Percentiles rank a stretch among this genome's conserved stretches.
Evolutionary conservation across 805 yeast species (phyloP).

Genomic region (Clavispora santaluciae): DNA sequence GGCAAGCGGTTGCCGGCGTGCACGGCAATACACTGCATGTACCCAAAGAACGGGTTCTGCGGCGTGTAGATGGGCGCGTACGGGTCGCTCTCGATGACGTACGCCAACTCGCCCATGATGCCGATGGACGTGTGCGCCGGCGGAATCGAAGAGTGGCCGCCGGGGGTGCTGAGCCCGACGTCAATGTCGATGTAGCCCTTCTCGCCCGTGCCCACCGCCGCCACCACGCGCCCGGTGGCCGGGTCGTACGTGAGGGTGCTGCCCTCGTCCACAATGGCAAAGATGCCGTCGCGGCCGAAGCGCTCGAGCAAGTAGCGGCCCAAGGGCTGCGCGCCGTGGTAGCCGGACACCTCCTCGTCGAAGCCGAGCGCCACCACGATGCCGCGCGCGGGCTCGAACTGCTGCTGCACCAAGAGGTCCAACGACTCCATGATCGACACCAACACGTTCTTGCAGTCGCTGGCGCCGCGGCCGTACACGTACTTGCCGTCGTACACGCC

Average conservation of each 20-base stretch:
- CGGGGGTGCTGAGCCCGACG: slow-evolving; percentile 29
- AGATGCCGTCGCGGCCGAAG: slow-evolving; percentile 13
- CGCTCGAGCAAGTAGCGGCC: slow-evolving; percentile 12
- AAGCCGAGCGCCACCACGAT: slow-evolving; percentile 16
- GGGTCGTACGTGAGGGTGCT: slow-evolving; percentile 26
- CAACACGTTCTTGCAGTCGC: slow-evolving; percentile 16
- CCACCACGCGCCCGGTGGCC: slow-evolving; percentile 54
- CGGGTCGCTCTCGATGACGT: slow-evolving; percentile 17
- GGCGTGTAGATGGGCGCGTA: slow-evolving; percentile 19
- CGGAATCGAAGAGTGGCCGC: slow-evolving; percentile 28
- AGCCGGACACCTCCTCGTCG: slow-evolving; percentile 18
- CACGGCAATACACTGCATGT: slow-evolving; percentile 24
- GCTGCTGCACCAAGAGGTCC: slow-evolving; percentile 10
- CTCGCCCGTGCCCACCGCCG: slow-evolving; percentile 42
- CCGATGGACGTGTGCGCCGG: slow-evolving; percentile 28
- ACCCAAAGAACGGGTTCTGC: slow-evolving; percentile 21
- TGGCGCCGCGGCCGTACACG: slow-evolving; percentile 17
- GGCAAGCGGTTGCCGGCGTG: slow-evolving; percentile 14
- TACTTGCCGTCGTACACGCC: slow-evolving; percentile 29
- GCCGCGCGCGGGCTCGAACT: slow-evolving; percentile 11
- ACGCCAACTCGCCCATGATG: slow-evolving; percentile 20
- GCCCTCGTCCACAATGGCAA: slow-evolving; percentile 18
- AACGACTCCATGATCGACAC: slow-evolving; percentile 15
- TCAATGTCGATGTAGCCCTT: slow-evolving; percentile 43
- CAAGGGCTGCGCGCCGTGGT: slow-evolving; percentile 12